Conservation (phyloP, 2,329 filamentous ascomycete genomes). For the Aspergillus ruber region DNA sequence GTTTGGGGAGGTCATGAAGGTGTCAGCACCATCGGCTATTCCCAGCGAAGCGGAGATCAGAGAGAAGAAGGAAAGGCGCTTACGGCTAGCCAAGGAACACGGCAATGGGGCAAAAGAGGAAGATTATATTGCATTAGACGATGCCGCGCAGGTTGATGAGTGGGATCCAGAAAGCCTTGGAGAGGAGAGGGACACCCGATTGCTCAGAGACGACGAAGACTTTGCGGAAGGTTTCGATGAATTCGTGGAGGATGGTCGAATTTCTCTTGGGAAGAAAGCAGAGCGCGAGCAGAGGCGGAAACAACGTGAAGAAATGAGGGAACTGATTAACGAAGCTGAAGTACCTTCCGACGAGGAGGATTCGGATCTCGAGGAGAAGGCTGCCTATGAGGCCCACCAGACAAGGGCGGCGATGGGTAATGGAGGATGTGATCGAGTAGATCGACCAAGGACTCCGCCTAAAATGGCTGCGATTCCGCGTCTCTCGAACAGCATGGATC, state of each 20-base stretch:
- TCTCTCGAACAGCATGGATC: conserved; percentile 59
- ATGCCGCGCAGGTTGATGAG: conserved; percentile 35
- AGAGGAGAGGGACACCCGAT: conserved; percentile 63
- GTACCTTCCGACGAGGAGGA: conserved; percentile 59
- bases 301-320: conserved; percentile 71
- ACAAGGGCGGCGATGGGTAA: conserved; percentile 72
- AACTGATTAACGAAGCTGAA: conserved; percentile 75
- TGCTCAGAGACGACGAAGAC: conserved; percentile 83
- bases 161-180: conserved; percentile 47
- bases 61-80: conserved; percentile 83
- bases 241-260: conserved; percentile 75
- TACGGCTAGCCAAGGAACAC: conserved; percentile 68
- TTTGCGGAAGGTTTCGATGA: conserved; percentile 90
- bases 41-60: conserved; percentile 78
- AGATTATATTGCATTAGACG: conserved; percentile 40
- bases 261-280: conserved; percentile 71
- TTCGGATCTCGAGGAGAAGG: conserved; percentile 57
- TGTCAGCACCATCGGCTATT: conserved; percentile 46
- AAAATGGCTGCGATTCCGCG: conserved; percentile 73
- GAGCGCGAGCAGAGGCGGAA: conserved; percentile 62
- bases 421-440: conserved; percentile 27
- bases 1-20: conserved; percentile 38
- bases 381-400: conserved; percentile 82
- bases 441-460: conserved; percentile 55
- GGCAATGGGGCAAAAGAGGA: conserved; percentile 46